Conservation (phyloP, 2,329 filamentous ascomycete genomes). For the Curvularia lunata region DNA sequence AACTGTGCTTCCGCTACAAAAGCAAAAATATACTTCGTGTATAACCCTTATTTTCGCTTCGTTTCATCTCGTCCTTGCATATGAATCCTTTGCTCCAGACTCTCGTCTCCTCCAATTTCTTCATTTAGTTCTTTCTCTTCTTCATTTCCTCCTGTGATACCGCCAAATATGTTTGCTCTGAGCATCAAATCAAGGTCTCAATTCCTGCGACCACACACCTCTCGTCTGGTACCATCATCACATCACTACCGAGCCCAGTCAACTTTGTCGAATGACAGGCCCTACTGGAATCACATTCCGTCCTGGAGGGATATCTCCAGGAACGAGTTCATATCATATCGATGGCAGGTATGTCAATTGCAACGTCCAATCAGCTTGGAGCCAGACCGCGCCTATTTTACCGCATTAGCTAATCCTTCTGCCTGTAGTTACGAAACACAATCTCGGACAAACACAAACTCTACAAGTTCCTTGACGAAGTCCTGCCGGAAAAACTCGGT, state of each 20-base stretch:
- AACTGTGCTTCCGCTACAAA: background rate
- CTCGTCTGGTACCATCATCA: background rate
- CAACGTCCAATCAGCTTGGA: background rate
- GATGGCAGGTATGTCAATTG: slow-evolving; percentile 60
- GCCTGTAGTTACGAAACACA: slow-evolving; percentile 56
- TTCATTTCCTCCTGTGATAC: background rate
- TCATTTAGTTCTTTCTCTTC: background rate
- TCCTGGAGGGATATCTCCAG: slow-evolving; percentile 58
- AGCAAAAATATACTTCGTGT: background rate
- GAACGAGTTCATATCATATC: slow-evolving; percentile 60
- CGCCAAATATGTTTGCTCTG: slow-evolving; percentile 11
- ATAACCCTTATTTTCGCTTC: background rate
- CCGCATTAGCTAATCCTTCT: background rate
- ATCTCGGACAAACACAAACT: slow-evolving; percentile 58
- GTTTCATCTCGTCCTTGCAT: background rate
- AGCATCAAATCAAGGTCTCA: slow-evolving; percentile 3
- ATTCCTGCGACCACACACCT: background rate
- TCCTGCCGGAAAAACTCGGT: slow-evolving; percentile 60
- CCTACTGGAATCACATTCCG: slow-evolving; percentile 60
- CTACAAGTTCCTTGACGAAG: slow-evolving; percentile 56
- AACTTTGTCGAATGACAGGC: slow-evolving; percentile 18
- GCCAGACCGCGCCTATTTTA: background rate
- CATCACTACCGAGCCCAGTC: slow-evolving; percentile 19
- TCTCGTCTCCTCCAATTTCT: background rate
- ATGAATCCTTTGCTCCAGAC: background rate